phyloP scores from a whole-genome alignment of 2,329 filamentous ascomycete species.

The Aspergillus udagawae region DNA sequence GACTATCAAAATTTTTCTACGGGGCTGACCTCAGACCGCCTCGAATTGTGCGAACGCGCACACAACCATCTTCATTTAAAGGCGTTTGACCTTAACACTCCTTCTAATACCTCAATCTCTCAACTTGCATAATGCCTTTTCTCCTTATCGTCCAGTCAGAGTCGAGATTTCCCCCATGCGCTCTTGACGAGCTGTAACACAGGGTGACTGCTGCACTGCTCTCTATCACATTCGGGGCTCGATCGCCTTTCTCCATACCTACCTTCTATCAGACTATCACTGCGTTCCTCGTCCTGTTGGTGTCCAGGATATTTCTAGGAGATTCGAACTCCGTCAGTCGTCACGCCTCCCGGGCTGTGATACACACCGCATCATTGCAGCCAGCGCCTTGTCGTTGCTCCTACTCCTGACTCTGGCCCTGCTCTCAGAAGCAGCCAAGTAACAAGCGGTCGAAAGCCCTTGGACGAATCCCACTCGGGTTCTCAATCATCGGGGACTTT shows the following conservation, averaged over 20 bases:
- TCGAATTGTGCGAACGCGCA: neutral
- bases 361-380: neutral
- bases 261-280: neutral
- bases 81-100: neutral
- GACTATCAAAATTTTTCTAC: constrained; percentile 11
- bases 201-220: constrained; percentile 11
- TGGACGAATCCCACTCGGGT: neutral
- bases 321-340: neutral
- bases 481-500: neutral
- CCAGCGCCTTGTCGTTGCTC: neutral
- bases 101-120: neutral
- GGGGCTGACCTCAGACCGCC: constrained; percentile 15
- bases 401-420: neutral
- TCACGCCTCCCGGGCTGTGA: neutral
- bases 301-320: neutral
- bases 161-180: constrained; percentile 18
- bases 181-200: constrained; percentile 15
- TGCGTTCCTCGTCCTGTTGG: neutral
- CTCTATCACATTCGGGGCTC: neutral
- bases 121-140: constrained; percentile 7
- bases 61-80: neutral
- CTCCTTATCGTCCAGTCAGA: constrained; percentile 17
- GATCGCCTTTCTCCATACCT: neutral
- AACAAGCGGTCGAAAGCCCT: neutral
- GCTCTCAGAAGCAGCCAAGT: neutral